Conservation (phyloP, 495 filamentous ascomycete genomes). For the Lasiosphaeriaceae sp. region DNA sequence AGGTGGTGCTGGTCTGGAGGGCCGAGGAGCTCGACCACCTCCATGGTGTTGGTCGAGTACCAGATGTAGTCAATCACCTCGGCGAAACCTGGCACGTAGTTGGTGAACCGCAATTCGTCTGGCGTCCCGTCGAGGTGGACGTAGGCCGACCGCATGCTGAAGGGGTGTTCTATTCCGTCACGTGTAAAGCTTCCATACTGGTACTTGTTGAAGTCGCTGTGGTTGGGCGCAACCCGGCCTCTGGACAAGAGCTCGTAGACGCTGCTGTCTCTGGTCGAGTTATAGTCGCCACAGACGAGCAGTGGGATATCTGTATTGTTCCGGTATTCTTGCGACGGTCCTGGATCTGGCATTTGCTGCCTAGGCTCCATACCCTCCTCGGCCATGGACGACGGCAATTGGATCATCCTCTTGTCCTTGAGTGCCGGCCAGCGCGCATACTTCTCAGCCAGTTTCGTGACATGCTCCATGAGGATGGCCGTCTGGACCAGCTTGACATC, state of each 20-base stretch:
- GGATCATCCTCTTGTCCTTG: conserved; percentile 74
- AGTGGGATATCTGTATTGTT: conserved; percentile 83
- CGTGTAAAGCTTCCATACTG: conserved; percentile 87
- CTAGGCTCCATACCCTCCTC: conserved; percentile 34
- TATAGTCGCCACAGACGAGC: conserved; percentile 92
- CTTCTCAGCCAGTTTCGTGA: conserved; percentile 76
- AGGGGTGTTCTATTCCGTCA: conserved; percentile 89
- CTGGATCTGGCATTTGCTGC: conserved; percentile 41
- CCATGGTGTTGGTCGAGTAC: conserved; percentile 89
- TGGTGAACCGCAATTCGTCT: conserved; percentile 87
- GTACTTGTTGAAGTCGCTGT: conserved; percentile 67
- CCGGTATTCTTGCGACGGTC: conserved; percentile 66
- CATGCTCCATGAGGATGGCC: conserved; percentile 86
- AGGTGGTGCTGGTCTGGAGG: conserved; percentile 90
- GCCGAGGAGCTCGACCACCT: conserved; percentile 82
- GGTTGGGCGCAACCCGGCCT: conserved; percentile 66
- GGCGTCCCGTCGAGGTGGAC: conserved; percentile 57
- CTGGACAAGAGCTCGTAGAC: conserved; percentile 83
- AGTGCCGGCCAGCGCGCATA: conserved; percentile 72
- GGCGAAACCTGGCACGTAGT: conserved; percentile 88
- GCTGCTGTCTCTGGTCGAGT: conserved; percentile 76
- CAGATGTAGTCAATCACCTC: conserved; percentile 95
- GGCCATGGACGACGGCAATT: conserved; percentile 54
- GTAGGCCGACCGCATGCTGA: conserved; percentile 88
- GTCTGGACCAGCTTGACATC: conserved; percentile 96